Base-by-base conservation (phyloP, 306 rosid genomes). In the Canavalia ensiformis region DNA sequence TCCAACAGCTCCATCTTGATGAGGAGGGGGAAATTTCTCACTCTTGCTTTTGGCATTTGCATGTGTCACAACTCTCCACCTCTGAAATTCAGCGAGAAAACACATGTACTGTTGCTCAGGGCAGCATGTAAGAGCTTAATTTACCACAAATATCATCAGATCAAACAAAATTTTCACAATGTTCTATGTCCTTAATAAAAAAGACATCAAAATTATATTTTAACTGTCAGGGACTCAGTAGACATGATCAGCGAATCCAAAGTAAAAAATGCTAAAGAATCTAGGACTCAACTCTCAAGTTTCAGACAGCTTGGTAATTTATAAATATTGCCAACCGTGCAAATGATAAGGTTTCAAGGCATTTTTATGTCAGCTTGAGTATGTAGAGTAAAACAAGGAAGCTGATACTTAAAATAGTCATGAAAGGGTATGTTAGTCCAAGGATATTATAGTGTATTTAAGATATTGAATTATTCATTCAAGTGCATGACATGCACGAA, bases 21-120 rank as follows among this genome's bases (percentile, higher is more conserved):
- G 99, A 56, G 99, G 99, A 39, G 99, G 98, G 25, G 99, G 99
- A 81, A 95, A 95, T 89, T 95, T 95, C 87, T 95, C 99, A 57
- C 99, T 95, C 89, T 93, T 95, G 97, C 99, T 95, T 88, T 91
- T 95, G 2, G 88, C 90, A 81, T 93, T 95, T 77, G 92, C 87
- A 75, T 93, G 97, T 31, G 93, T 85, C 87, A 85, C 92, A 47
- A 78, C 87, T 91, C 97, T 90, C 99, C 98, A 95, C 86, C 90
- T 91, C 99, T 95, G 98, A n/a, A 89, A 83, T 84, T 86, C 87
- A 87, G 81, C 31, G 55, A 81, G 56, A 55, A 18, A 82, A 74
- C 76, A 55, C 77, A 57, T 42, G 84, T 81, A 56, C 84, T 82
- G 79, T 72, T 79, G 60, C 77, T 70, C 62, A 83, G 60, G 42